phyloP scores from a whole-genome alignment of 768 basidiomycete genomes.

The Mycena olivaceomarginata region DNA sequence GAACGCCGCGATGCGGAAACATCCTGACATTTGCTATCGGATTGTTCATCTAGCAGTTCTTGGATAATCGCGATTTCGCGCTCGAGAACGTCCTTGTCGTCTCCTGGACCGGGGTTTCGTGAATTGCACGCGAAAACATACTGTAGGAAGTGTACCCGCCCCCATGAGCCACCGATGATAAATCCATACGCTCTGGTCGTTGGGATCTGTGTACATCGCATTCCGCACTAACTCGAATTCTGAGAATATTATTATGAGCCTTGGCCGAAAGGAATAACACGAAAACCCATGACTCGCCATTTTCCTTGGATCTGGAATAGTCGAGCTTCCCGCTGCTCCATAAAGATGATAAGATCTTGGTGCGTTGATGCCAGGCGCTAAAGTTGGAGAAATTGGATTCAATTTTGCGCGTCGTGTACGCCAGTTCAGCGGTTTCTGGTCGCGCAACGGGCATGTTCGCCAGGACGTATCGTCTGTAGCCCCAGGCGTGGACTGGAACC shows the following conservation, averaged over 20 bases:
- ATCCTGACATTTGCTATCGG: constrained; percentile 90
- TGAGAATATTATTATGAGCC: constrained; percentile 55
- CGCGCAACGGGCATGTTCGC: constrained; percentile 77
- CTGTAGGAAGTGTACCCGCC: constrained; percentile 65
- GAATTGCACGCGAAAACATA: constrained; percentile 17
- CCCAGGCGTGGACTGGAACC: constrained; percentile 92
- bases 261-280: neutral
- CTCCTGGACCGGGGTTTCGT: constrained; percentile 63
- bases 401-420: constrained; percentile 93
- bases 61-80: constrained; percentile 88
- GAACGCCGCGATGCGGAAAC: constrained; percentile 4
- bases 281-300: constrained; percentile 68
- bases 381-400: constrained; percentile 97
- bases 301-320: constrained; percentile 74
- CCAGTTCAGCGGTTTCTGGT: constrained; percentile 81
- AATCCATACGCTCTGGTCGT: constrained; percentile 98
- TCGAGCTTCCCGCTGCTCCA: constrained; percentile 78
- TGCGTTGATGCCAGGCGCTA: constrained; percentile 99
- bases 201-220: constrained; percentile 97
- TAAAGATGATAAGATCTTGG: constrained; percentile 82
- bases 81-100: constrained; percentile 73
- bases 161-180: constrained; percentile 99
- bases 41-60: constrained; percentile 91
- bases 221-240: constrained; percentile 96
- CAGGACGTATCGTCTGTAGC: constrained; percentile 93